A percentile compares a stretch with the other conserved stretches of the same genome.
Conservation (phyloP, 164 flowering plant genomes). For the Umbellularia californica region DNA sequence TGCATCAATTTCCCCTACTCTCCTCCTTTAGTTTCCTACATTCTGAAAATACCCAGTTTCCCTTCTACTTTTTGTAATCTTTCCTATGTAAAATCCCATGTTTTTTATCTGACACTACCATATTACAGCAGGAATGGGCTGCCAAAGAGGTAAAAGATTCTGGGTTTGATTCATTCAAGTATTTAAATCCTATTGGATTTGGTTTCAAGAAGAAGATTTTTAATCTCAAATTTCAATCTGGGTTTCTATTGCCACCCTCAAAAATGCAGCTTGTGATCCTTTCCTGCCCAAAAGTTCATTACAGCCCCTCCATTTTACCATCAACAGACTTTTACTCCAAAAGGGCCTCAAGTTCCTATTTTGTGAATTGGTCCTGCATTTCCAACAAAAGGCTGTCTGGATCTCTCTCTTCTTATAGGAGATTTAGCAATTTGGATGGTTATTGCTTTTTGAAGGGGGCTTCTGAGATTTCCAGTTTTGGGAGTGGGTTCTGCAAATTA, state of each 20-base stretch:
- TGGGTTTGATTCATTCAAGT: too few species aligned
- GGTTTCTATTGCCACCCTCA: not conserved
- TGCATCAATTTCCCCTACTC: too few species aligned
- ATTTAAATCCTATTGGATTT: too few species aligned
- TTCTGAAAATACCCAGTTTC: too few species aligned
- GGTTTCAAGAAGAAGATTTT: too few species aligned
- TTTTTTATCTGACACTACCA: too few species aligned
- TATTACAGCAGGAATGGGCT: too few species aligned
- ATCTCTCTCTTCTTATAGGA: not conserved
- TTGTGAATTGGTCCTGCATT: not conserved
- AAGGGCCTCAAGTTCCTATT: not conserved
- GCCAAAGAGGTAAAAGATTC: too few species aligned
- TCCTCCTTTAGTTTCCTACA: too few species aligned
- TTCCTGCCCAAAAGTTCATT: not conserved
- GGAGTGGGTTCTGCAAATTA: slow-evolving; percentile 24
- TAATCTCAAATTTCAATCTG: not conserved
- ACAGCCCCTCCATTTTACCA: not conserved
- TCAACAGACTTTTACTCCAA: not conserved
- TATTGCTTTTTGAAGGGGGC: slow-evolving; percentile 1
- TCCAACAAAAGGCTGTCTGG: not conserved
- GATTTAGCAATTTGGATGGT: not conserved
- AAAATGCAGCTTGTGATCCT: not conserved
- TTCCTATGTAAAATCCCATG: too few species aligned
- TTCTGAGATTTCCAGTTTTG: slow-evolving; percentile 6
- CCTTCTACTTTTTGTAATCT: too few species aligned